These are phyloP conservation scores for Cucumis melo DNA, from an alignment of 306 rosid genomes.

Conservation along the genomic window DNA sequence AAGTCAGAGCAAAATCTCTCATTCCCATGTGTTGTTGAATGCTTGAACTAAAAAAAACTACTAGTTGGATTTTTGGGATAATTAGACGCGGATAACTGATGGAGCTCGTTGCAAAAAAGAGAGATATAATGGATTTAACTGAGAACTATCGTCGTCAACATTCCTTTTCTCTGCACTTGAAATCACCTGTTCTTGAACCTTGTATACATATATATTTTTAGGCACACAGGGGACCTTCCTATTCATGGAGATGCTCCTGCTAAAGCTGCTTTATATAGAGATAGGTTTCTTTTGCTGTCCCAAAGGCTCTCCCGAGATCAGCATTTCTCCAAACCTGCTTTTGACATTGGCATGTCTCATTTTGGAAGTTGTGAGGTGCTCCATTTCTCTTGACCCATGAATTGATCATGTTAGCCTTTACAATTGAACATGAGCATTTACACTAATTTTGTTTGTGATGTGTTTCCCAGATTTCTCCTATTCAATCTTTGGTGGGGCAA, in stretches of 20 bases:
- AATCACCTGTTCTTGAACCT: background rate
- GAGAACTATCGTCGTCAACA: background rate
- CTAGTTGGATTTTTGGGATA: background rate
- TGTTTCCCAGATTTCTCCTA: slow-evolving; percentile 70
- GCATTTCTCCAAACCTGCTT: slow-evolving; percentile 73
- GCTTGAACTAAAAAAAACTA: no score
- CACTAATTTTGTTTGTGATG: background rate
- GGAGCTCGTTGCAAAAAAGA: background rate
- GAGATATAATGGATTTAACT: background rate
- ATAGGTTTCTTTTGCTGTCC: slow-evolving; percentile 55
- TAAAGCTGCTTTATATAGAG: slow-evolving; percentile 53
- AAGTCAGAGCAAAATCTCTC: no score
- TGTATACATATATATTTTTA: slow-evolving; percentile 14
- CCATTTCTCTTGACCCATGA: background rate
- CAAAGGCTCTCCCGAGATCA: slow-evolving; percentile 84
- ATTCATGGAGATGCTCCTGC: slow-evolving; percentile 75
- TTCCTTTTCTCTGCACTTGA: background rate
- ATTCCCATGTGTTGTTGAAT: no score
- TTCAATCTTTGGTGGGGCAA: slow-evolving; percentile 86
- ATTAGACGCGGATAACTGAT: background rate
- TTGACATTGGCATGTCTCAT: slow-evolving; percentile 49
- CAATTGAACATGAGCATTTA: background rate
- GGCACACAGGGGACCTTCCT: slow-evolving; percentile 46
- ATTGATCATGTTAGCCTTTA: background rate
- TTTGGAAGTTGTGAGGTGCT: slow-evolving; percentile 79